Evolutionary conservation across 2,329 filamentous ascomycete genomes (phyloP), one percentile per base, ranked within the genome.

Genomic region (Endoconidiophora polonica): DNA sequence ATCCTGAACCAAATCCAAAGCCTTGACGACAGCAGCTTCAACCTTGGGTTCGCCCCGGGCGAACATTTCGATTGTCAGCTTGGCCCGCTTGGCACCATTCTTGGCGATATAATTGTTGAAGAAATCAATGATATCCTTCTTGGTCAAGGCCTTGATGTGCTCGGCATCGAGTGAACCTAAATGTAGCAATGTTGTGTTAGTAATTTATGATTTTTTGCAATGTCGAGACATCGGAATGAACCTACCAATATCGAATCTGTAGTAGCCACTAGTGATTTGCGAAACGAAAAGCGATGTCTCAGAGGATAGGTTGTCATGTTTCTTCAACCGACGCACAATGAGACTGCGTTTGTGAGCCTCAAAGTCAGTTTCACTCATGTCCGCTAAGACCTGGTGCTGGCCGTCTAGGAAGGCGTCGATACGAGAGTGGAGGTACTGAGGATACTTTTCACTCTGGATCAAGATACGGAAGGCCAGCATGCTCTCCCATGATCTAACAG

Each of bases 341-440:
- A 96, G 70, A 59, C 87, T 93, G 57, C 83, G 76, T 68, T 94
- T 94, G 67, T 96, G 86, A 44, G 79, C 80, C 60, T 95, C 86
- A 57, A 98, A 96, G 7, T 90, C 86, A 1, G 77, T 69, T 1
- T 90, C 79, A 2, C 74, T 74, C 88, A 96, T 94, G 2, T 79
- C 71, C 43, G 76, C 70, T 22, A 96, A 65, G 2, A 69, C 79
- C 41, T 74, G 68, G 18, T 73, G 76, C 55, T 86, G 87, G 12
- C 71, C 69, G 22, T 68, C 68, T 39, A 98, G 66, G 70, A 96
- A 96, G 2, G 78, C 73, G 59, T 96, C 86, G 54, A 96, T 94
- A 18, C 91, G 79, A 4, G 77, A 75, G 60, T 96, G 88, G 2
- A 98, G 69, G 59, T 93, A 96, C 40, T 81, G 72, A 0, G 85